Evolutionary conservation across 2,329 filamentous ascomycete species (phyloP), one percentile per base, ranked within the genome.

Genomic region (Scleromitrula shiraiana): DNA sequence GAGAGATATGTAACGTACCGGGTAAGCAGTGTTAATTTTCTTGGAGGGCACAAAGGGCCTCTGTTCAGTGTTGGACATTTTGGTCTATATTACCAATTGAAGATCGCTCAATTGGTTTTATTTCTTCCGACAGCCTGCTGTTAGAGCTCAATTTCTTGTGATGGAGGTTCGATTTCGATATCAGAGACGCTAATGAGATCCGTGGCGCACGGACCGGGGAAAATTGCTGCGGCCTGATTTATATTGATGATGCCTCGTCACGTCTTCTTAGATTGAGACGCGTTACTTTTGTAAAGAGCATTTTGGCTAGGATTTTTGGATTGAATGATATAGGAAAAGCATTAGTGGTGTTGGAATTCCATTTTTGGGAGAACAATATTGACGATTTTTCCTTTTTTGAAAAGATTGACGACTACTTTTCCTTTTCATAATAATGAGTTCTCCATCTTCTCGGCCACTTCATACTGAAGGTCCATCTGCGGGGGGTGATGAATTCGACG

Each of bases 11-110:
- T 47, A 20, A 74, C 87, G 64, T 73, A 97, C 93, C 50, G 91
- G 91, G 68, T 87, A 97, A 52, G 93, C 83, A 61, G 86, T 87
- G 66, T 83, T 76, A 60, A 89, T 72, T 65, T 81, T 77, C 79
- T 93, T 94, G 66, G 85, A 83, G 50, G 85, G 84, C 56, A 87
- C 77, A 62, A 82, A 76, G 23, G 70, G 70, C 60, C 62, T 61
- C 50, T 65, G 63, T 49, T 63, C 62, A 33, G 52, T 51, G 55
- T 64, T 65, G 41, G 62, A 63, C 63, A 65, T 65, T 46, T 59
- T 64, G 59, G 53, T 57, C n/a, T n/a, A n/a, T 50, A 50, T 49
- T 54, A 51, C 54, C 59, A 62, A 62, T 61, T 60, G 58, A 42
- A 43, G n/a, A n/a, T n/a, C 40, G 53, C 50, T 44, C 46, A 35